Evolutionary conservation across 192 early-diverging fungal species (phyloP).

Genomic region (Spizellomyces punctatus): DNA sequence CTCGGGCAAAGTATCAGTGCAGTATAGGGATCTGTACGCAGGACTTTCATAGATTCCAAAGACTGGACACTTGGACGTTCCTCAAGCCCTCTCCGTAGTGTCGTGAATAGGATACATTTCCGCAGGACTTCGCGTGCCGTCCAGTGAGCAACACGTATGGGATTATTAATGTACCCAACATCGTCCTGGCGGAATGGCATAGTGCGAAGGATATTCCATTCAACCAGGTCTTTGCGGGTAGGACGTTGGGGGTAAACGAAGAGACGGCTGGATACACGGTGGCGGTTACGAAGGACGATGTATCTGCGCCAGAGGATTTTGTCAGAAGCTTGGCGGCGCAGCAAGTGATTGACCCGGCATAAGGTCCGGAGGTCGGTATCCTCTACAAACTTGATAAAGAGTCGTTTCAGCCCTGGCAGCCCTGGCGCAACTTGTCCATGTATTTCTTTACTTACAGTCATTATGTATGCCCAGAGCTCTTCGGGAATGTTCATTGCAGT

Average conservation of each 20-base stretch:
- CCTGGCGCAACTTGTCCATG: background rate
- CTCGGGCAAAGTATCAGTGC: constrained; percentile 21
- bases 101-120: constrained; percentile 10
- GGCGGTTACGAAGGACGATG: constrained; percentile 14
- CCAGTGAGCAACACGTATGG: constrained; percentile 7
- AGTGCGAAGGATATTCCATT: constrained; percentile 24
- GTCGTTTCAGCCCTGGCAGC: background rate
- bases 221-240: constrained; percentile 14
- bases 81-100: constrained; percentile 3
- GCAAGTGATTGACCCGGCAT: constrained; percentile 1
- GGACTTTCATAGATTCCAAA: constrained; percentile 26
- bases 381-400: constrained; percentile 28
- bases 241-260: constrained; percentile 30
- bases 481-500: constrained; percentile 1
- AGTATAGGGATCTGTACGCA: constrained; percentile 17
- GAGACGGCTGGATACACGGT: constrained; percentile 16
- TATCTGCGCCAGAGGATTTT: constrained; percentile 25
- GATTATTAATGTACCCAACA: constrained; percentile 15
- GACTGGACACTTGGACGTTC: constrained; percentile 16
- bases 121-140: constrained; percentile 12
- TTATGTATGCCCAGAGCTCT: constrained; percentile 14
- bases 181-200: constrained; percentile 12
- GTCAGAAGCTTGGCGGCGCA: constrained; percentile 24
- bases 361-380: constrained; percentile 36
- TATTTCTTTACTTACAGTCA: constrained; percentile 2